A percentile compares a stretch with the other conserved stretches of the same genome.
Conservation (phyloP, 345 rosid genomes). For the Cardiospermum halicacabum region DNA sequence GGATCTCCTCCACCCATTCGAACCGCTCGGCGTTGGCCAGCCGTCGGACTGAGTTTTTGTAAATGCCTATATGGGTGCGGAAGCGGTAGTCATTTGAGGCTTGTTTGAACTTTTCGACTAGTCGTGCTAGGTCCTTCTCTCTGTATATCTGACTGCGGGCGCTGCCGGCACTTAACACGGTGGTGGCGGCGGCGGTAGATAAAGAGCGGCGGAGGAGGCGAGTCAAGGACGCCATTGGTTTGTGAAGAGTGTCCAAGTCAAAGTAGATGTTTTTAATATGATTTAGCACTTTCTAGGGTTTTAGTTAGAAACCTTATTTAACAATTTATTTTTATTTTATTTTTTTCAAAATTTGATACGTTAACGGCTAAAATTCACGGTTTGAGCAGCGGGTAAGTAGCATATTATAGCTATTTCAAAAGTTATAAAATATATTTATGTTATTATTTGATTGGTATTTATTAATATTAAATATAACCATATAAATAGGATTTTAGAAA, state of each 20-base stretch:
- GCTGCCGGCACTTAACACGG: constrained; percentile 19
- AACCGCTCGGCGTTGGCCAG: constrained; percentile 46
- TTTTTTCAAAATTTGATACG: too few relatives aligned
- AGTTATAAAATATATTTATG: too few relatives aligned
- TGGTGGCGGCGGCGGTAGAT: constrained; percentile 18
- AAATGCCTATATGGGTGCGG: constrained; percentile 44
- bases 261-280: not conserved
- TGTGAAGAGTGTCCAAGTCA: not conserved
- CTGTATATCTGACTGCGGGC: constrained; percentile 26
- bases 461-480: too few relatives aligned
- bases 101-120: constrained; percentile 61
- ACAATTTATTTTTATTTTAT: too few relatives aligned
- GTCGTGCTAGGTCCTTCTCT: constrained; percentile 51
- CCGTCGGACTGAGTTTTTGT: constrained; percentile 51
- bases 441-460: too few relatives aligned
- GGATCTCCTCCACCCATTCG: constrained; percentile 49
- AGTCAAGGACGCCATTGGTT: constrained; percentile 28
- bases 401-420: too few relatives aligned
- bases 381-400: too few relatives aligned
- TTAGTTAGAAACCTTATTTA: too few relatives aligned
- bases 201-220: constrained; percentile 33
- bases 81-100: constrained; percentile 41
- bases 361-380: too few relatives aligned
- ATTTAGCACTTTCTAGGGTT: too few relatives aligned
- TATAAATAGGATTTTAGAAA: too few relatives aligned